Percentiles rank a stretch among this genome's conserved stretches.
phyloP scores from a whole-genome alignment of 2,329 filamentous ascomycete genomes.

The Epichloe gansuensis region DNA sequence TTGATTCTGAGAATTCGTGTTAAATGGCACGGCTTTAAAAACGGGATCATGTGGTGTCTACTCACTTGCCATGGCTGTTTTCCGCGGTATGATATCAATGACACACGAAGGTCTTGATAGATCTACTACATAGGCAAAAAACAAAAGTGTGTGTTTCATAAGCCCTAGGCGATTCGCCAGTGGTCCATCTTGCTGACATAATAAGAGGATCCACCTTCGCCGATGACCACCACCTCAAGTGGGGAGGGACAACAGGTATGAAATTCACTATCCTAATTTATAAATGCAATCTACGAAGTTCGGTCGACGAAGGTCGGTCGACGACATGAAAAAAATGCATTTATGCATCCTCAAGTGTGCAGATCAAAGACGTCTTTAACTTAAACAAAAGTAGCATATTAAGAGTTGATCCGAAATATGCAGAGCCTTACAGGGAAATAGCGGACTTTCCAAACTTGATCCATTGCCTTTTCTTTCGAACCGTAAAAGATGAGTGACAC shows the following conservation, averaged over 20 bases:
- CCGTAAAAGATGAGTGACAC: neutral
- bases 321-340: no score
- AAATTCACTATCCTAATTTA: no score
- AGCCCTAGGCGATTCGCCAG: conserved; percentile 13
- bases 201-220: neutral
- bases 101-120: neutral
- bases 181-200: conserved; percentile 4
- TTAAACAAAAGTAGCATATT: no score
- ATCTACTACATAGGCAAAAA: neutral
- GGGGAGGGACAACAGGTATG: no score
- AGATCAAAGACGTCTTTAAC: no score
- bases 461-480: neutral
- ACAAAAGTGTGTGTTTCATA: conserved; percentile 6
- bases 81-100: conserved; percentile 1
- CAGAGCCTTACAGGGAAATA: no score
- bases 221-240: neutral
- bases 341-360: no score
- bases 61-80: conserved; percentile 7
- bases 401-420: no score
- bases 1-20: conserved; percentile 58
- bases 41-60: neutral
- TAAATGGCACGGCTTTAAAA: neutral
- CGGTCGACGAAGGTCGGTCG: no score
- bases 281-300: no score
- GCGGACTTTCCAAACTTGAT: no score